A percentile compares a stretch with the other conserved stretches of the same genome.
These are phyloP conservation scores for Apiospora sp. DNA, from an alignment of 2,329 filamentous ascomycete species.

Conservation along the genomic window DNA sequence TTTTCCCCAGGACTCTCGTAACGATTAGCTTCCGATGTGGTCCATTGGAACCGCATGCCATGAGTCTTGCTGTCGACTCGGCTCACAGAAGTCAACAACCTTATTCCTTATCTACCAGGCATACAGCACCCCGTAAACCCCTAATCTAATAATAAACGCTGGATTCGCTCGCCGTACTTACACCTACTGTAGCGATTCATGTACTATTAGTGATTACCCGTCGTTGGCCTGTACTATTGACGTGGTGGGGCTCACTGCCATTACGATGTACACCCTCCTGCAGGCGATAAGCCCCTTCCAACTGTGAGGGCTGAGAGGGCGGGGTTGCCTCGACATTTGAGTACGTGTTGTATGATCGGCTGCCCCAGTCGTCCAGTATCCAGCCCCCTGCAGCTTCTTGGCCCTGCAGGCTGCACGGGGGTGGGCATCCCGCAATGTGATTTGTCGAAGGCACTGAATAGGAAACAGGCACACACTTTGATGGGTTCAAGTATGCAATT, in stretches of 20 bases:
- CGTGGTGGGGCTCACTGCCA: neutral
- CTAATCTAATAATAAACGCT: slow-evolving; percentile 10
- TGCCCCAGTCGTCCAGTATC: neutral
- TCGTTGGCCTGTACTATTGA: neutral
- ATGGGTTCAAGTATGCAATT: slow-evolving; percentile 5
- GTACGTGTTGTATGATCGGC: neutral
- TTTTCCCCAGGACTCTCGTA: neutral
- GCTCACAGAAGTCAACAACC: neutral
- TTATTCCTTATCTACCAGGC: neutral
- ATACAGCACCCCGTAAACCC: neutral
- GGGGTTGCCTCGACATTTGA: neutral
- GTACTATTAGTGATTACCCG: neutral
- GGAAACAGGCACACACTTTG: slow-evolving; percentile 3
- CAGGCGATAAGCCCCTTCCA: slow-evolving; percentile 8
- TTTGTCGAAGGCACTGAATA: slow-evolving; percentile 9
- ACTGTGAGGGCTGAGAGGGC: neutral
- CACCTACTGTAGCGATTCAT: too few species aligned
- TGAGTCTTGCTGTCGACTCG: neutral
- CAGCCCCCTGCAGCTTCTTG: slow-evolving; percentile 12
- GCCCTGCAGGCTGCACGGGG: slow-evolving; percentile 3
- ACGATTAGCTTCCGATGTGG: slow-evolving; percentile 1
- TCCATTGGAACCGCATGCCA: too few species aligned
- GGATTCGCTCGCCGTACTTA: neutral
- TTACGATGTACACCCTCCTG: neutral
- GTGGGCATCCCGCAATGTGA: neutral